Conservation (phyloP, 2,329 filamentous ascomycete genomes). For the Apiospora saccharicola region DNA sequence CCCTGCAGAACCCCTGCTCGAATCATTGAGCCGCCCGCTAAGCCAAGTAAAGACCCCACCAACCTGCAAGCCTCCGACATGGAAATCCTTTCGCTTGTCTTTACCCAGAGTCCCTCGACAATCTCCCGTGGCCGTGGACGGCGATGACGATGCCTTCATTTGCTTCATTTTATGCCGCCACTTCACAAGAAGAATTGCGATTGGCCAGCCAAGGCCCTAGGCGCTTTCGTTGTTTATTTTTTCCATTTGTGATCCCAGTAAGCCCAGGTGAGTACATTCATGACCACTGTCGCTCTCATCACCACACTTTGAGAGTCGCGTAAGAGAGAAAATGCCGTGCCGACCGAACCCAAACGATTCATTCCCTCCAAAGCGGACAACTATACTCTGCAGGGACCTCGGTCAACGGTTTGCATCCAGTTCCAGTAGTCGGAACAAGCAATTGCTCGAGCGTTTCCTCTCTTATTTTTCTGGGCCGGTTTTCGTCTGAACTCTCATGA, state of each 20-base stretch:
- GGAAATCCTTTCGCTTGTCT: conserved; percentile 12
- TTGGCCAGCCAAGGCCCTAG: neutral
- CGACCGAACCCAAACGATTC: conserved; percentile 2
- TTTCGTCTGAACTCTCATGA: conserved; percentile 12
- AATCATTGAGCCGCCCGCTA: conserved; percentile 19
- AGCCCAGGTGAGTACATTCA: neutral
- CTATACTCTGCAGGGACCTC: neutral
- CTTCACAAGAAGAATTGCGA: neutral
- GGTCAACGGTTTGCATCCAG: neutral
- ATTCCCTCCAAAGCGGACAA: neutral
- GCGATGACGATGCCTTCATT: conserved; percentile 7
- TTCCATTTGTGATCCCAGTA: neutral
- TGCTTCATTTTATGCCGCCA: neutral
- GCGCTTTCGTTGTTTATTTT: neutral
- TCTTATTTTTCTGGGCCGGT: neutral
- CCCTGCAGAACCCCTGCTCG: neutral
- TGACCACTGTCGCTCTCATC: neutral
- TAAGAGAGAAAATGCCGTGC: neutral
- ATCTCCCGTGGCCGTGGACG: neutral
- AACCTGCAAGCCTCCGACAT: neutral
- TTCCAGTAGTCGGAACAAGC: neutral
- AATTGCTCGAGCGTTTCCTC: neutral
- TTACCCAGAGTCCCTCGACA: conserved; percentile 1
- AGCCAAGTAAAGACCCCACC: neutral
- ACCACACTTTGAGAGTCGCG: neutral